These are phyloP conservation scores for Zancudomyces culisetae DNA, from an alignment of 371 early-diverging fungal genomes.

Conservation along the genomic window DNA sequence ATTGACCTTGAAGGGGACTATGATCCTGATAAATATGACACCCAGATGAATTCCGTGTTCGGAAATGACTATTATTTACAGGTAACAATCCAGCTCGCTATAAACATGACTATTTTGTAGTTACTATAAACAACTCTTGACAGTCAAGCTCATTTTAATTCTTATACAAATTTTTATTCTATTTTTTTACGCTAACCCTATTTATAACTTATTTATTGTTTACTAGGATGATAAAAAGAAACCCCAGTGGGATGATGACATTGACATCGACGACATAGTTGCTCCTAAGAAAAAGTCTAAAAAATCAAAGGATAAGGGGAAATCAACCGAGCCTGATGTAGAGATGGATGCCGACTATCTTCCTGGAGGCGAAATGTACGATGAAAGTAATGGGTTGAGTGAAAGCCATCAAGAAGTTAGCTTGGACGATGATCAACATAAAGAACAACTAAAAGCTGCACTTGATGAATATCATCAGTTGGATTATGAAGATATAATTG, in stretches of 20 bases:
- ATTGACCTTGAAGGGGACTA: constrained; percentile 77
- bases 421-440: constrained; percentile 22
- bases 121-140: background rate
- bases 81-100: background rate
- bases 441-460: constrained; percentile 52
- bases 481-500: constrained; percentile 81
- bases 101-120: background rate
- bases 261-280: constrained; percentile 39
- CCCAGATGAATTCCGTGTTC: constrained; percentile 61
- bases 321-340: constrained; percentile 23
- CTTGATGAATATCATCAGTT: constrained; percentile 79
- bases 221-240: constrained; percentile 26
- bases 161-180: too few species aligned
- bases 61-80: constrained; percentile 43
- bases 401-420: constrained; percentile 12
- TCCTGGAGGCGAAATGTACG: constrained; percentile 42
- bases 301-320: constrained; percentile 18
- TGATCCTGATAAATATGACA: constrained; percentile 64
- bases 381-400: constrained; percentile 12
- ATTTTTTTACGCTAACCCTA: too few species aligned
- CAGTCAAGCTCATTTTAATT: background rate
- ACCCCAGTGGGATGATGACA: constrained; percentile 72
- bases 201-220: background rate
- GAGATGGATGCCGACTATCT: constrained; percentile 80
- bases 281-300: constrained; percentile 19